Evolutionary conservation across 805 yeast genomes (phyloP), one percentile per base, ranked within the genome.

Genomic region (Groenewaldozyma tartarivorans): DNA sequence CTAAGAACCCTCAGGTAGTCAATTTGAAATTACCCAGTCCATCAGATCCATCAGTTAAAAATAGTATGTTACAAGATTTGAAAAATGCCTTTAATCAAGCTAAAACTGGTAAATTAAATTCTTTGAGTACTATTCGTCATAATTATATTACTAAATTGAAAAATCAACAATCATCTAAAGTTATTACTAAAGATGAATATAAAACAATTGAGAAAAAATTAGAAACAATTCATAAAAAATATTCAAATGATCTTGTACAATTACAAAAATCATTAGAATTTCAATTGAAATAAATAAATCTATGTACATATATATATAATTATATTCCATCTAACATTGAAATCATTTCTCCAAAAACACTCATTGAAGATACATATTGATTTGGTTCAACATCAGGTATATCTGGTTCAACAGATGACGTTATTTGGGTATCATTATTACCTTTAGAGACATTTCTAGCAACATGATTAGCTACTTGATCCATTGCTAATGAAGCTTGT

Each of bases 211-310:
- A 70, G 35, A 66, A 67, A 21, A 79, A 78, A 26, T 69, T 84
- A 35, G 95, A 87, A 52, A 74, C 73, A 42, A 42, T 79, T n/a
- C 81, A 75, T 57, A 85, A 84, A 53, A 68, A 68, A 11, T 85
- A 75, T 59, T 57, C 68, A 13, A 38, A 29, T 5, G 19, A 38
- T 15, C 26, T 38, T 11, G 15, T 15, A 19, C 35, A 38, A 16
- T 33, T 34, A 7, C 16, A 21, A 7, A 35, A 35, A n/a, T 36
- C 4, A 26, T 19, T 15, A 16, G 32, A 35, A 15, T 18, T 21
- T 15, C 6, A 6, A 18, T 18, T 20, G 21, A 37, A 35, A 18
- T 11, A 36, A 11, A 20, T 20, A 21, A n/a, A 27, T 31, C 11
- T 31, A 31, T 35, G 24, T 35, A 35, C 21, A 35, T 35, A 38